Evolutionary conservation across 805 yeast species (phyloP).

Genomic region (Hemisphaericaspora nanyangensis): DNA sequence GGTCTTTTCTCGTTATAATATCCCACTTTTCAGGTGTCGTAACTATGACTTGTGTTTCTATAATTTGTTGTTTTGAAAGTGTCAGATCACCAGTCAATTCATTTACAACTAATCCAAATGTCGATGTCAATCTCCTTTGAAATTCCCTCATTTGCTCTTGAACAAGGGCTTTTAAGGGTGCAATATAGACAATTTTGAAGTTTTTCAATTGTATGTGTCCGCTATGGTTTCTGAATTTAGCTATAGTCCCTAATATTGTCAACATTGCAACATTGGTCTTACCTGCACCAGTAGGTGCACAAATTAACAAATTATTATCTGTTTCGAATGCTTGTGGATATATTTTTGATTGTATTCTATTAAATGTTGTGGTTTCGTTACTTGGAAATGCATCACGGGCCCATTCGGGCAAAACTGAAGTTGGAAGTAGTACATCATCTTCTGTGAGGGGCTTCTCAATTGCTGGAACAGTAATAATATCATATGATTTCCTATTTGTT

Average conservation of each 20-base stretch:
- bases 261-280: constrained; percentile 95
- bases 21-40: constrained; percentile 99
- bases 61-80: constrained; percentile 69
- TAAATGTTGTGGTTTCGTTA: constrained; percentile 61
- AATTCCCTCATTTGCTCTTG: constrained; percentile 93
- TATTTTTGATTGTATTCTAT: constrained; percentile 80
- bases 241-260: constrained; percentile 61
- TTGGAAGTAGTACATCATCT: constrained; percentile 48
- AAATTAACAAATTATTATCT: constrained; percentile 71
- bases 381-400: constrained; percentile 71
- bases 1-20: constrained; percentile 79
- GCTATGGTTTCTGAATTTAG: constrained; percentile 43
- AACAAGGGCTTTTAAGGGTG: constrained; percentile 91
- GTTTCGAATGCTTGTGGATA: constrained; percentile 71
- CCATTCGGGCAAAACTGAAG: constrained; percentile 75
- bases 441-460: constrained; percentile 37
- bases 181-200: constrained; percentile 81
- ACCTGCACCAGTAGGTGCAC: constrained; percentile 99
- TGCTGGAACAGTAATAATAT: constrained; percentile 92
- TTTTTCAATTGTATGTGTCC: constrained; percentile 51
- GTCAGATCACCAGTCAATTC: constrained; percentile 91
- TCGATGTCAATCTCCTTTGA: constrained; percentile 55
- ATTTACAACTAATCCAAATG: constrained; percentile 66
- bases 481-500: constrained; percentile 68
- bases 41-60: constrained; percentile 76